phyloP scores from a whole-genome alignment of 345 rosid species.

The Eucalyptus fibrosa region DNA sequence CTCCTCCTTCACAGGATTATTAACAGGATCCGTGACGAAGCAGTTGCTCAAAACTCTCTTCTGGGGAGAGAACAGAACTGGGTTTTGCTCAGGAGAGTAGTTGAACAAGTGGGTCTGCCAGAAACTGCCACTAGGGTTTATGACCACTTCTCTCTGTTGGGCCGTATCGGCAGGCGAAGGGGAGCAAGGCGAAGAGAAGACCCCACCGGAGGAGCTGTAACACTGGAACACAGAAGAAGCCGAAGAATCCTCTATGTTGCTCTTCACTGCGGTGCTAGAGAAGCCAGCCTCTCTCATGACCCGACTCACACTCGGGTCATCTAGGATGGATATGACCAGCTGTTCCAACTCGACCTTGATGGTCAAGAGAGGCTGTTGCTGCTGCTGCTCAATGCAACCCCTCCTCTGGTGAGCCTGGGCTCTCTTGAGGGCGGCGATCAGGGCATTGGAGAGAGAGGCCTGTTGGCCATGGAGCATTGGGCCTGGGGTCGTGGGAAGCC shows the following conservation, averaged over 20 bases:
- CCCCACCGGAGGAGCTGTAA: constrained; percentile 47
- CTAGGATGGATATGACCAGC: constrained; percentile 55
- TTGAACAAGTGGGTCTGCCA: constrained; percentile 45
- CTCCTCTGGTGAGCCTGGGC: constrained; percentile 45
- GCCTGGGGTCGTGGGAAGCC: constrained; percentile 34
- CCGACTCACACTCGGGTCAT: constrained; percentile 84
- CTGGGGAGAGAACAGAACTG: constrained; percentile 38
- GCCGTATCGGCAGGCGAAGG: constrained; percentile 24
- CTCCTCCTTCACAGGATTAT: constrained; percentile 23
- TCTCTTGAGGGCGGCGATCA: constrained; percentile 40
- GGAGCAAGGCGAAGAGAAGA: constrained; percentile 85
- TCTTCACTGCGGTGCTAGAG: constrained; percentile 69
- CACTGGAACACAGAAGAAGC: constrained; percentile 58
- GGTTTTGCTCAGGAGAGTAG: constrained; percentile 41
- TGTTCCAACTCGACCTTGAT: constrained; percentile 71
- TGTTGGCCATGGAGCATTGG: constrained; percentile 22
- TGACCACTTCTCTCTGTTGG: constrained; percentile 6
- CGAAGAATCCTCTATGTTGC: constrained; percentile 43
- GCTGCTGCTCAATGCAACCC: constrained; percentile 36
- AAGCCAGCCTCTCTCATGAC: constrained; percentile 95
- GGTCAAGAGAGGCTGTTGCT: constrained; percentile 43
- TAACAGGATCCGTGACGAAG: neutral
- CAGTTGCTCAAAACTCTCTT: constrained; percentile 12
- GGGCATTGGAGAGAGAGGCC: constrained; percentile 38
- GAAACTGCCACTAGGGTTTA: constrained; percentile 25